Evolutionary conservation across 2,329 filamentous ascomycete genomes (phyloP), one percentile per base, ranked within the genome.

Genomic region (Ophiocordyceps camponoti-leonardi): DNA sequence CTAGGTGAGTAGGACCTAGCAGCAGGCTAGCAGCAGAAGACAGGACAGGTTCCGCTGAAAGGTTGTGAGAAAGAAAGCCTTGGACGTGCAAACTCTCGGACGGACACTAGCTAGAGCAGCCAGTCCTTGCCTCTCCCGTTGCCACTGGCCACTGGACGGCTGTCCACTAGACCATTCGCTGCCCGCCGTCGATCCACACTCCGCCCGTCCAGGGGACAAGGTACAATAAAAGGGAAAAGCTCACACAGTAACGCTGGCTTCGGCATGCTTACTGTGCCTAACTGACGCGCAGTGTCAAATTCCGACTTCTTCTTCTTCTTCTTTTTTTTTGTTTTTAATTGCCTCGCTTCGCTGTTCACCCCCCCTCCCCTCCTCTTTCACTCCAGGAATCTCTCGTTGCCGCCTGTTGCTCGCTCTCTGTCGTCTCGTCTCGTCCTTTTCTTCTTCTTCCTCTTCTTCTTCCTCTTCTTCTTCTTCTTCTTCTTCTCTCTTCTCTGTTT

Each of bases 311-410:
- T 45, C 44, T 47, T 52, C 52, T 54, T 54, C 56, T 54, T 59
- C n/a, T n/a, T n/a, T 58, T 58, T 23, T 45, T 45, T 47, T 52
- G 53, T 54, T 54, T 57, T 54, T 59, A 54, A 58, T 58, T 58
- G 57, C 56, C 56, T 55, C 56, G 51, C 52, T 52, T 54, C 48
- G 53, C 51, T 51, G 48, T 49, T 45, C 46, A 11, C 35, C n/a
- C n/a, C 14, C n/a, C 41, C 44, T 45, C 41, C 47, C 33, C 37
- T 19, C 42, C 40, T 10, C 33, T 16, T 18, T 2, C 33, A 37
- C n/a, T 6, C 13, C 33, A 18, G 33, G 14, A 28, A 28, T 16
- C n/a, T 16, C 42, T 41, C 18, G 18, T 23, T 41, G n/a, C 19
- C 22, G n/a, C n/a, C 13, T 20, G 18, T 22, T 19, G 37, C 16